phyloP scores from a whole-genome alignment of 768 basidiomycete genomes.

The Pleurotus giganteus region DNA sequence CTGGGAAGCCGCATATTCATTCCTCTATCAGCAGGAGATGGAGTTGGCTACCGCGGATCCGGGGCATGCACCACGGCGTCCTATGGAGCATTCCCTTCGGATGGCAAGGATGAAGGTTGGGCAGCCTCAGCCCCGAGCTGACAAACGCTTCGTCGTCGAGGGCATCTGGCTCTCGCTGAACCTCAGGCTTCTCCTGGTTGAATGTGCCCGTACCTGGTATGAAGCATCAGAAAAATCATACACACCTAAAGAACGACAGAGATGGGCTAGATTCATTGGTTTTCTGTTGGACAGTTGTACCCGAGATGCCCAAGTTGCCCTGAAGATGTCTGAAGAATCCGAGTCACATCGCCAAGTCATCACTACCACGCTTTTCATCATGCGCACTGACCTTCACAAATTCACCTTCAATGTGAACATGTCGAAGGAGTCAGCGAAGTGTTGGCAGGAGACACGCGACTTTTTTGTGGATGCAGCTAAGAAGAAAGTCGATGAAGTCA shows the following conservation, averaged over 20 bases:
- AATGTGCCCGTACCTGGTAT: conserved; percentile 42
- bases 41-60: conserved; percentile 28
- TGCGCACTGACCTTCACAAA: conserved; percentile 46
- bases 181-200: conserved; percentile 49
- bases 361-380: conserved; percentile 36
- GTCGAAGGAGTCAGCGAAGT: conserved; percentile 21
- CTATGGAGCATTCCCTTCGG: conserved; percentile 48
- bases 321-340: conserved; percentile 44
- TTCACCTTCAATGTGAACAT: conserved; percentile 49
- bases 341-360: conserved; percentile 53
- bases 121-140: conserved; percentile 54
- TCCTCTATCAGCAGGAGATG: conserved; percentile 48
- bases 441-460: conserved; percentile 19
- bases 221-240: conserved; percentile 25
- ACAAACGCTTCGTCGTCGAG: conserved; percentile 59
- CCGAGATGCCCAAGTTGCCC: conserved; percentile 45
- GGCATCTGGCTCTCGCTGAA: conserved; percentile 55
- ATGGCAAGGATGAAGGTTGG: conserved; percentile 53
- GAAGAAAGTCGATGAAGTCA: conserved; percentile 15
- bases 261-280: conserved; percentile 45
- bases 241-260: conserved; percentile 26
- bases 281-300: conserved; percentile 48
- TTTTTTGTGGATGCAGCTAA: conserved; percentile 18
- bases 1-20: conserved; percentile 60
- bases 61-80: conserved; percentile 33